These are phyloP conservation scores for Funneliformis caledonium DNA, from an alignment of 371 early-diverging fungal species.

Conservation along the genomic window DNA sequence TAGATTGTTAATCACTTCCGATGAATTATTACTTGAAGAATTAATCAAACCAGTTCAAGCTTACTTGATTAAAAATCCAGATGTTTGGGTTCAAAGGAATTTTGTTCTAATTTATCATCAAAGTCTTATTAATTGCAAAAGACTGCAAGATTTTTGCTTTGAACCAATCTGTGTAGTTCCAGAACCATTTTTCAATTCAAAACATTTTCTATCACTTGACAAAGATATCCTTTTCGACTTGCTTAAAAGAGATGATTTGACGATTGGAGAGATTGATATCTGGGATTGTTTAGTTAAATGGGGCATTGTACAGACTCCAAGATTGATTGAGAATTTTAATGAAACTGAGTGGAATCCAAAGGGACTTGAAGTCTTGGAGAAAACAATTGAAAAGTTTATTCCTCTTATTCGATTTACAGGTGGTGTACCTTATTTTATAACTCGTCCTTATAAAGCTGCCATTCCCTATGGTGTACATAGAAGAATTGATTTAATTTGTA, in stretches of 20 bases:
- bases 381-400: neutral
- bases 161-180: slow-evolving; percentile 13
- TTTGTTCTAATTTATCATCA: neutral
- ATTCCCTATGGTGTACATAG: neutral
- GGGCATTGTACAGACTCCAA: neutral
- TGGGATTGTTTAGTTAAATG: slow-evolving; percentile 29
- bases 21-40: slow-evolving; percentile 22
- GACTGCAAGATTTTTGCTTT: slow-evolving; percentile 27
- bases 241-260: slow-evolving; percentile 12
- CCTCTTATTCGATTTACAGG: slow-evolving; percentile 21
- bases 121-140: neutral
- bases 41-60: slow-evolving; percentile 12
- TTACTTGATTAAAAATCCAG: neutral
- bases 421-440: neutral
- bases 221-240: neutral
- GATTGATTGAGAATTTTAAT: neutral
- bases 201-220: slow-evolving; percentile 3
- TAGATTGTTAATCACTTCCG: slow-evolving; percentile 9
- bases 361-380: neutral
- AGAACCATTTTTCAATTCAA: neutral
- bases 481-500: no score
- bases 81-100: slow-evolving; percentile 4
- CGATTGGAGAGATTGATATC: slow-evolving; percentile 14
- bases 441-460: slow-evolving; percentile 5
- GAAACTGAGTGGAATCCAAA: neutral